phyloP scores from a whole-genome alignment of 345 rosid species.

The Populus euphratica region DNA sequence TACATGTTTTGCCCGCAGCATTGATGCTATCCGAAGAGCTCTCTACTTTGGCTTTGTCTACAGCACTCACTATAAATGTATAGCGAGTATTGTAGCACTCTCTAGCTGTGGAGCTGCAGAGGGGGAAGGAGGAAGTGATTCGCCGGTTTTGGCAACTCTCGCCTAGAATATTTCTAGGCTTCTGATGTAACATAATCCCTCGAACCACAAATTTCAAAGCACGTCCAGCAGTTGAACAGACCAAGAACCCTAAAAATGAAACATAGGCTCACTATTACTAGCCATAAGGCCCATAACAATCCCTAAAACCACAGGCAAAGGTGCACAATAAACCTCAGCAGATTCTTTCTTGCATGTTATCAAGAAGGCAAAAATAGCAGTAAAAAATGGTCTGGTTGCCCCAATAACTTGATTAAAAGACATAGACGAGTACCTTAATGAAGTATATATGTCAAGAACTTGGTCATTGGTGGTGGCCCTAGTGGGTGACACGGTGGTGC shows the following conservation, averaged over 20 bases:
- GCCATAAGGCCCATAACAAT: constrained; percentile 54
- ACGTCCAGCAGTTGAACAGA: constrained; percentile 92
- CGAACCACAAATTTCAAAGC: constrained; percentile 92
- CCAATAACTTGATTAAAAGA: constrained; percentile 95
- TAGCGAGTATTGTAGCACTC: too few relatives aligned
- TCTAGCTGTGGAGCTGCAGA: too few relatives aligned
- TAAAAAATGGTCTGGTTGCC: constrained; percentile 97
- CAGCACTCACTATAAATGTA: too few relatives aligned
- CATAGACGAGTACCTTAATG: constrained; percentile 84
- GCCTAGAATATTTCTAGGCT: constrained; percentile 77
- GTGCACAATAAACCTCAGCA: constrained; percentile 73
- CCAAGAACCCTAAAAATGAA: constrained; percentile 89
- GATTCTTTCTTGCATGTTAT: constrained; percentile 89
- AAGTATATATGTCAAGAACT: constrained; percentile 75
- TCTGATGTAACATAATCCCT: constrained; percentile 85
- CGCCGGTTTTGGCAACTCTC: too few relatives aligned
- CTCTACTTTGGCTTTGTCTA: too few relatives aligned
- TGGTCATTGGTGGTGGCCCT: constrained; percentile 26
- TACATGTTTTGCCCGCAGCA: too few relatives aligned
- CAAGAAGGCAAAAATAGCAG: constrained; percentile 86
- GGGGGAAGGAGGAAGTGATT: too few relatives aligned
- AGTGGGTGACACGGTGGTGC: constrained; percentile 22
- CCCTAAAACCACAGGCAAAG: constrained; percentile 85
- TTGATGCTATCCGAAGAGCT: too few relatives aligned
- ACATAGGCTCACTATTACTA: constrained; percentile 89